Conservation (phyloP, 495 filamentous ascomycete genomes). For the Penicillium goetzii region DNA sequence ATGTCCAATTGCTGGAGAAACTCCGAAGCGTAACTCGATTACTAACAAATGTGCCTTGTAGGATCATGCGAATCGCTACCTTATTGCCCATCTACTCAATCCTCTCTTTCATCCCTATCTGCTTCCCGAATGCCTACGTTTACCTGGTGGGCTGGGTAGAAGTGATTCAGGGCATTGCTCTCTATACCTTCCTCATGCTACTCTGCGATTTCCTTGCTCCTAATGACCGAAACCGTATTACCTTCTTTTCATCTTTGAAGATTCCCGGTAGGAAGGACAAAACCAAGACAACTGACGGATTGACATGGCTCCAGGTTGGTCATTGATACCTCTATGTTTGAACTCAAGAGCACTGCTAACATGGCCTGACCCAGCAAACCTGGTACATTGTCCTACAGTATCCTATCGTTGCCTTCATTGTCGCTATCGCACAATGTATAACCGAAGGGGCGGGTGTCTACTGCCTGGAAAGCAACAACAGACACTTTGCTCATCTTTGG, state of each 20-base stretch:
- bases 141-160: slow-evolving; percentile 37
- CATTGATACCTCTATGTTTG: not conserved
- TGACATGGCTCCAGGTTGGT: slow-evolving; percentile 29
- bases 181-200: slow-evolving; percentile 38
- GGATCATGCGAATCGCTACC: slow-evolving; percentile 33
- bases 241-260: slow-evolving; percentile 31
- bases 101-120: slow-evolving; percentile 33
- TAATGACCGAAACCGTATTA: slow-evolving; percentile 19
- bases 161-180: slow-evolving; percentile 35
- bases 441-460: slow-evolving; percentile 34
- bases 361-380: slow-evolving; percentile 18
- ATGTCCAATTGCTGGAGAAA: not conserved
- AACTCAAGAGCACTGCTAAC: not conserved
- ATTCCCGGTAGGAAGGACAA: slow-evolving; percentile 19
- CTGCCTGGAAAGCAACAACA: slow-evolving; percentile 32
- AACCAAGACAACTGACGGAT: slow-evolving; percentile 18
- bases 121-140: slow-evolving; percentile 31
- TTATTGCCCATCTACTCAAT: slow-evolving; percentile 35
- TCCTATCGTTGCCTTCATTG: slow-evolving; percentile 31
- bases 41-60: slow-evolving; percentile 7
- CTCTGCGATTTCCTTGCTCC: slow-evolving; percentile 37
- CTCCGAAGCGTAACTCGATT: not conserved
- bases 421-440: slow-evolving; percentile 34
- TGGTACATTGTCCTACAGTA: slow-evolving; percentile 39
- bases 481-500: slow-evolving; percentile 44